These are phyloP conservation scores for Gossypium davidsonii DNA, from an alignment of 441 rosid genomes.

Conservation along the genomic window DNA sequence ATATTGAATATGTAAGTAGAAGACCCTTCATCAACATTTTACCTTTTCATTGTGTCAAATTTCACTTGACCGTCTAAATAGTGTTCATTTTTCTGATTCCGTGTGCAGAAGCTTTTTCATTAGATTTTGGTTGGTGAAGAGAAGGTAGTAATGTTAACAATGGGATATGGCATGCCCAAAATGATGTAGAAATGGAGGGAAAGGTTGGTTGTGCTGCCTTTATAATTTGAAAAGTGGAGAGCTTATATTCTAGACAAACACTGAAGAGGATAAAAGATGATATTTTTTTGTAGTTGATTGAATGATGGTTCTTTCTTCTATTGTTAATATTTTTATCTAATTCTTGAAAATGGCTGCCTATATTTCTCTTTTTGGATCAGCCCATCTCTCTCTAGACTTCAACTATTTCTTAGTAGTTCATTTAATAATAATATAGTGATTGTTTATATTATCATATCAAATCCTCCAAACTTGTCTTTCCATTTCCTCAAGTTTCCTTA, in stretches of 20 bases:
- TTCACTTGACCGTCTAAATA: not conserved
- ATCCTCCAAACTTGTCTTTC: not conserved
- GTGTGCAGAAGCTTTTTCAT: slow-evolving; percentile 1
- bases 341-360: not conserved
- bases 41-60: not conserved
- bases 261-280: not conserved
- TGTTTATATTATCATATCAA: not conserved
- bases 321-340: slow-evolving; percentile 8
- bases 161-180: not conserved
- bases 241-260: not conserved
- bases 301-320: not conserved
- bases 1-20: slow-evolving; percentile 35
- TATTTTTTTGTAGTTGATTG: not conserved
- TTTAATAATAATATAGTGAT: not conserved
- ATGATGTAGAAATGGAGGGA: not conserved
- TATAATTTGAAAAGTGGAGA: not conserved
- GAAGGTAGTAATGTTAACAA: not conserved
- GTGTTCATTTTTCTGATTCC: not conserved
- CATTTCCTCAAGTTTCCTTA: not conserved
- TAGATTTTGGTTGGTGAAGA: not conserved
- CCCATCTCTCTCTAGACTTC: not conserved
- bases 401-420: not conserved
- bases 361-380: not conserved
- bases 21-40: not conserved
- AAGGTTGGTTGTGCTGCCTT: not conserved